These are phyloP conservation scores for Tricholoma sp. DNA, from an alignment of 768 basidiomycete genomes.

Conservation along the genomic window DNA sequence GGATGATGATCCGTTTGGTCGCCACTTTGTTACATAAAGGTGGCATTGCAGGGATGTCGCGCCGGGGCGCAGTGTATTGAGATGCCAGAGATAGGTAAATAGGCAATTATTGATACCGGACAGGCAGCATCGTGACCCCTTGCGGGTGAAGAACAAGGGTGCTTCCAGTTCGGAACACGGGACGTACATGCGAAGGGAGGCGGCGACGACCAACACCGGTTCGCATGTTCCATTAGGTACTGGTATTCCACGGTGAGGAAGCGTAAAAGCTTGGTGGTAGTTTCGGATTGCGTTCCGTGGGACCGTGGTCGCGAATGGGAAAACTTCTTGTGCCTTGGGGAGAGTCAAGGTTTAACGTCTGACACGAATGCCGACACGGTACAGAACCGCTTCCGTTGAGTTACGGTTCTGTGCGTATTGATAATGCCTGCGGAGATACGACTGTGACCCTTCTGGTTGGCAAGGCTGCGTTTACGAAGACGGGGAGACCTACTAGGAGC, in stretches of 20 bases:
- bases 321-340: background rate
- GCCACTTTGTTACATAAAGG: background rate
- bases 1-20: background rate
- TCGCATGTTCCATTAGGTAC: background rate
- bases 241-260: background rate
- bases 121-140: background rate
- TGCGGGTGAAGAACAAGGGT: background rate
- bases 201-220: background rate
- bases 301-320: background rate
- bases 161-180: conserved; percentile 1
- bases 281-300: background rate
- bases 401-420: background rate
- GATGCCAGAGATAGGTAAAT: background rate
- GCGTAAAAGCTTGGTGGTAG: background rate
- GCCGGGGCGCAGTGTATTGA: background rate
- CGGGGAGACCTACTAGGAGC: background rate
- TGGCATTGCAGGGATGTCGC: background rate
- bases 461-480: background rate
- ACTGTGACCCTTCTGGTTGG: background rate
- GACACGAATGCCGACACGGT: background rate
- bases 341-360: background rate
- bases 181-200: background rate
- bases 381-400: background rate
- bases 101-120: background rate
- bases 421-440: background rate